Evolutionary conservation across 345 rosid genomes (phyloP), one percentile per base, ranked within the genome.

Genomic region (Clarkia xantiana): DNA sequence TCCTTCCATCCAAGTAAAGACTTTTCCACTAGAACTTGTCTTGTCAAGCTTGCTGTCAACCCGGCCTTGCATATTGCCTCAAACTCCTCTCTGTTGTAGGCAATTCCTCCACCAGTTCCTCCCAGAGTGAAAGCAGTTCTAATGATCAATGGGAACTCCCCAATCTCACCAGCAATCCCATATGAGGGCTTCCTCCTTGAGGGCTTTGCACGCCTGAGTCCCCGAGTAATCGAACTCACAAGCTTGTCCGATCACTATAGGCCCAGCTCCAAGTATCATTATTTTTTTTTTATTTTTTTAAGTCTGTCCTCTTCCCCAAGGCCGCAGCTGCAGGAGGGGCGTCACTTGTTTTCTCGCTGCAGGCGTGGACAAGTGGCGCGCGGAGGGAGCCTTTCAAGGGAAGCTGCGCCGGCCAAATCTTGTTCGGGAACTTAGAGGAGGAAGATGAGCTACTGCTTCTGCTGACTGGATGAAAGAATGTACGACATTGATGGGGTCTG

Each of bases 211-310:
- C 4, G 96, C 96, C 53, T 91, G 98, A 14, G 98, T 91, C 0
- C 98, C 98, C 0, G 98, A 91, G 68, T 91, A 91, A 62, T 91
- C 98, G 56, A 91, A 91, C 69, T 91, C 98, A 42, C 98, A 91
- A 2, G 96, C 96, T 58, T 91, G 98, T 3, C 98, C 98, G 29
- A 91, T 91, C 58, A 91, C 98, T 22, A 91, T 91, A 1, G 98
- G 96, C 3, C 98, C 98, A 11, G 98, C 98, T 0, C 98, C 98
- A 15, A 84, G 87, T 39, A 91, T 91, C 72, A 91, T 50, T 23
- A 86, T 91, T 67, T 84, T 91, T 76, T n/a, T n/a, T n/a, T n/a
- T n/a, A n/a, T n/a, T n/a, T n/a, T n/a, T 82, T 91, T 65, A 91
- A 61, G 65, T 90, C 94, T 12, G 80, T 82, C 44, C 97, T 62